Evolutionary conservation across 1,284 basidiomycete species (phyloP).

Genomic region (Trametes versicolor): DNA sequence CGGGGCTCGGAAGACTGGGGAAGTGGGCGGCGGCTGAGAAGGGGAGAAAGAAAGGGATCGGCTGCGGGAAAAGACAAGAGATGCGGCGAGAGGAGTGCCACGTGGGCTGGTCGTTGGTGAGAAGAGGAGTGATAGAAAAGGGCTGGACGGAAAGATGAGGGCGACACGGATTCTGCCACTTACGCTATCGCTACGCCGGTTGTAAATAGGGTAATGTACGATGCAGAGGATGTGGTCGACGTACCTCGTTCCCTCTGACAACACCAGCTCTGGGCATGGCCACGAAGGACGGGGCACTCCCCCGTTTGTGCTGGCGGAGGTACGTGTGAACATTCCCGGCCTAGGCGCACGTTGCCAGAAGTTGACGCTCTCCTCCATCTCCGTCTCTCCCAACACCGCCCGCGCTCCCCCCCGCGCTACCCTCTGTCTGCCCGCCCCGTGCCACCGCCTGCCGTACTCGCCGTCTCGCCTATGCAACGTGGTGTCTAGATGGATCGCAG

Average conservation of each 20-base stretch:
- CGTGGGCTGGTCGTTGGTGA: slow-evolving; percentile 11
- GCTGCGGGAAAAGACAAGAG: slow-evolving; percentile 4
- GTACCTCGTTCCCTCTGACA: slow-evolving; percentile 50
- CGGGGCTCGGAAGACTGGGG: neutral
- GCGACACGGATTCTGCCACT: neutral
- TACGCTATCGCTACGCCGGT: neutral
- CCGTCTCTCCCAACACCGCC: slow-evolving; percentile 8
- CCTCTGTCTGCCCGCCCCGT: slow-evolving; percentile 6
- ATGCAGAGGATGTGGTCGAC: slow-evolving; percentile 64
- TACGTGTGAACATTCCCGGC: slow-evolving; percentile 37
- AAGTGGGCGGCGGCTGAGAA: neutral
- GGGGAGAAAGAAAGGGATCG: neutral
- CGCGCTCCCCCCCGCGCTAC: slow-evolving; percentile 13
- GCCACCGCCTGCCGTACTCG: slow-evolving; percentile 15
- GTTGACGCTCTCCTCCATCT: slow-evolving; percentile 27
- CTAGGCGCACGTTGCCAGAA: slow-evolving; percentile 19
- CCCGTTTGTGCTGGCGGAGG: slow-evolving; percentile 15
- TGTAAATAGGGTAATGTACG: slow-evolving; percentile 27
- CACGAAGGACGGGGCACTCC: slow-evolving; percentile 21
- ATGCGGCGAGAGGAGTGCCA: slow-evolving; percentile 13
- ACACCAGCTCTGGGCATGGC: slow-evolving; percentile 28
- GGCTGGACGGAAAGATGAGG: neutral
- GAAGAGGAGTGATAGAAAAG: slow-evolving; percentile 7
- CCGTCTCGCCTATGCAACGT: slow-evolving; percentile 33
- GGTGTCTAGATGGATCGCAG: slow-evolving; percentile 43